phyloP scores from a whole-genome alignment of 306 rosid genomes.

The Cucumis melo region DNA sequence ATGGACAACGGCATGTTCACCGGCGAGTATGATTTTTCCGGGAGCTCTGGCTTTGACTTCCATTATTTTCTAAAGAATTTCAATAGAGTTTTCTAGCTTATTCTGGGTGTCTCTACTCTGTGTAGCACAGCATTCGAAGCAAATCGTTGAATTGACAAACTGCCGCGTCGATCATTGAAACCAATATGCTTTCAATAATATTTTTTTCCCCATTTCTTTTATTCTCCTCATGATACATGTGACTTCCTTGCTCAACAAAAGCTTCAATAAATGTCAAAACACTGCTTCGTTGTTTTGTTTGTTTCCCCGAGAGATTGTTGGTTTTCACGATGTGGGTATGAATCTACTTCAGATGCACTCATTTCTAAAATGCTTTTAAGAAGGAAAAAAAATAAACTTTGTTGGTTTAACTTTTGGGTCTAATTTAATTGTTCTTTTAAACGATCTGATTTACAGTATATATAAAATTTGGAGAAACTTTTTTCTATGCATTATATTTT shows the following conservation, averaged over 20 bases:
- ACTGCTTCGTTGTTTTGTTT: background rate
- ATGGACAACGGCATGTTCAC: constrained; percentile 96
- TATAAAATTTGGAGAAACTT: too few species aligned
- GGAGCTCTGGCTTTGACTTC: constrained; percentile 91
- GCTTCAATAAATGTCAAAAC: background rate
- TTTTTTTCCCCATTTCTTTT: background rate
- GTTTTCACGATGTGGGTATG: background rate
- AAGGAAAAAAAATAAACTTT: too few species aligned
- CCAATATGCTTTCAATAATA: background rate
- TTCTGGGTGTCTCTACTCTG: background rate
- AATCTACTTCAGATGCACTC: background rate
- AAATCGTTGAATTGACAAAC: background rate
- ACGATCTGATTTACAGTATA: too few species aligned
- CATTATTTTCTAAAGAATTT: constrained; percentile 16
- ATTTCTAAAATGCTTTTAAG: too few species aligned
- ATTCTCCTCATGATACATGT: background rate
- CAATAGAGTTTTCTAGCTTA: background rate
- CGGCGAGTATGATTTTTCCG: constrained; percentile 71
- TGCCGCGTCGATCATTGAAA: background rate
- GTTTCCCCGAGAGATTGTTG: background rate
- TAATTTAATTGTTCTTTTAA: too few species aligned
- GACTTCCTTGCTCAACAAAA: background rate
- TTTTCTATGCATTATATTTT: too few species aligned
- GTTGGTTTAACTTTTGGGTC: too few species aligned
- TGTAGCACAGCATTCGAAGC: background rate